Evolutionary conservation across 257 asterid genomes (phyloP), one percentile per base, ranked within the genome.

Genomic region (Marsdenia floribunda): DNA sequence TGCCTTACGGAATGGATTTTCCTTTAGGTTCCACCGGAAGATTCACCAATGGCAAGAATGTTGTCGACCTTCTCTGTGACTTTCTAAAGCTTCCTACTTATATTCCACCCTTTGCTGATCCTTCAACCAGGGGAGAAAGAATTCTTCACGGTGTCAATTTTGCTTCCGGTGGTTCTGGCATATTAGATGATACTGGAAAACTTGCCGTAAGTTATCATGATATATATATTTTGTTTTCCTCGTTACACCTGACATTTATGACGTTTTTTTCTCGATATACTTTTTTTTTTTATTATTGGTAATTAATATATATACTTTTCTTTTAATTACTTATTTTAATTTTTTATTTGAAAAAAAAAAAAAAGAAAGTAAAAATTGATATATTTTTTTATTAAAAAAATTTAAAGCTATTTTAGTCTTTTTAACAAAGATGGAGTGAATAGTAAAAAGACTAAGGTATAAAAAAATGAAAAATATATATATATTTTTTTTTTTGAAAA

Each of bases 121-220:
- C 96, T n/a, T 78, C 83, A 9, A 88, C 96, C 0, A 85, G 22
- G 50, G 97, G 96, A 46, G 74, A 18, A 5, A 84, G 46, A 40
- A 86, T 90, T 57, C 40, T 90, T 72, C 46, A 80, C 77, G 96
- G 96, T 37, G 97, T 92, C 35, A 86, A 90, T 79, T 92, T 42
- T 80, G 96, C 91, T 49, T 90, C 96, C 57, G 97, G 97, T 67
- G 96, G 88, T 73, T 92, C 97, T 59, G 96, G 97, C 1, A 92
- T 92, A 22, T 85, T 90, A 12, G 93, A 92, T 81, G 73, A 77
- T 35, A 92, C 96, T 24, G 96, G 97, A 68, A 72, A 80, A 49
- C 4, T 81, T 75, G 84, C 87, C 3, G 96, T 91, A 80, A 83
- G 91, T 22, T 40, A 49, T 71, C 38, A n/a, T 12, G 2, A 16